phyloP scores from a whole-genome alignment of 177 flowering plant species.

The Vitis hybrid region DNA sequence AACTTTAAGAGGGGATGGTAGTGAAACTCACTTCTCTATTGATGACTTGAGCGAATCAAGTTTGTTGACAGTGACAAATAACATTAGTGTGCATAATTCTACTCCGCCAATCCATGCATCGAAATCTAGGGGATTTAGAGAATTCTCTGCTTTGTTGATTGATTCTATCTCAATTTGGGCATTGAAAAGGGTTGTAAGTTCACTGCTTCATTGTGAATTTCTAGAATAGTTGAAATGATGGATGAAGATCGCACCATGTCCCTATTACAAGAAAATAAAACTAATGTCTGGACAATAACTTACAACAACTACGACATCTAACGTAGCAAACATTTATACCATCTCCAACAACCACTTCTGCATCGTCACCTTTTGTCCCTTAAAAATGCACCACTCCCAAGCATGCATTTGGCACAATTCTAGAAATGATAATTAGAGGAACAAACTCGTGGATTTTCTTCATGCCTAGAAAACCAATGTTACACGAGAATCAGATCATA shows the following conservation, averaged over 20 bases:
- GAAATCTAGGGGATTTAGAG: constrained; percentile 72
- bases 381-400: no score
- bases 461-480: no score
- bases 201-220: constrained; percentile 81
- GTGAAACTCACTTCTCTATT: constrained; percentile 71
- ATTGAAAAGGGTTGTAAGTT: constrained; percentile 83
- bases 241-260: constrained; percentile 42
- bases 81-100: constrained; percentile 46
- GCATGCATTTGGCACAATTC: no score
- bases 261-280: no score
- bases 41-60: constrained; percentile 63
- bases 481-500: no score
- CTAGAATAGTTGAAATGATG: constrained; percentile 83
- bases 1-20: constrained; percentile 72
- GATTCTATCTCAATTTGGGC: constrained; percentile 92
- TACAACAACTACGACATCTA: no score
- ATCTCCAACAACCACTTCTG: no score
- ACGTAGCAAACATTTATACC: no score
- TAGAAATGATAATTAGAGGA: no score
- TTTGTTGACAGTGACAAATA: constrained; percentile 41
- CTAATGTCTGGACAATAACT: no score
- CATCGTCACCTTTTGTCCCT: no score
- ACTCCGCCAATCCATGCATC: constrained; percentile 75
- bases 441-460: no score
- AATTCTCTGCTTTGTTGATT: constrained; percentile 54